Evolutionary conservation across 805 yeast species (phyloP), one percentile per base, ranked within the genome.

Genomic region (Sungouiozyma ichnusensis): DNA sequence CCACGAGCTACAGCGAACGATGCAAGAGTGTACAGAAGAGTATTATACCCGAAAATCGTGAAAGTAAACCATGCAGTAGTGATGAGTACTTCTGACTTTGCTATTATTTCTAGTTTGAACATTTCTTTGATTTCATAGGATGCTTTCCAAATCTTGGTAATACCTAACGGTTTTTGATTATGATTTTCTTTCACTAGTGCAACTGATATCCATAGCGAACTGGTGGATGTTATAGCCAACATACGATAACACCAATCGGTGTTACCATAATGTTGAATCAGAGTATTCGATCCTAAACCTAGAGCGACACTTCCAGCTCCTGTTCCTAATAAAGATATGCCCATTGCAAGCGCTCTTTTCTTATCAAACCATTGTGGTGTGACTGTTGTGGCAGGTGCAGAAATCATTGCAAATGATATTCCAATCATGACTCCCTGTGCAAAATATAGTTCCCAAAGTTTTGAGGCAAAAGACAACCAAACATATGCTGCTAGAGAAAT

Each of bases 351-450:
- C 3, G 79, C 79, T 49, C 88, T 67, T 45, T 64, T 77, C 48
- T 74, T 78, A 35, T 73, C 57, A 54, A 83, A 83, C 81, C 84
- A 82, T 41, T 76, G 83, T 0, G 87, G 86, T 17, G 82, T 51
- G 16, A 81, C 58, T 2, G 77, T 68, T 20, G 76, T 62, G 3
- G 75, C 77, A 1, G 90, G 81, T 3, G 76, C 66, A 38, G 76
- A 72, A 32, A 77, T 64, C 11, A 76, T 55, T 0, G 85, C 76
- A 27, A 67, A 64, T 0, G 66, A 56, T 20, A 73, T 52, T 31
- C 86, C 82, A 38, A 71, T 72, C 35, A 82, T 45, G 2, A 79
- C 64, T 27, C 90, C 88, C 58, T 82, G 88, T 5, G 85, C 74
- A 32, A 79, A 57, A 50, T 71, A 79, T 13, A 83, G 53, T 46